A percentile compares a stretch with the other conserved stretches of the same genome.
phyloP scores from a whole-genome alignment of 2,329 filamentous ascomycete species.

The Xylariaceae sp. region DNA sequence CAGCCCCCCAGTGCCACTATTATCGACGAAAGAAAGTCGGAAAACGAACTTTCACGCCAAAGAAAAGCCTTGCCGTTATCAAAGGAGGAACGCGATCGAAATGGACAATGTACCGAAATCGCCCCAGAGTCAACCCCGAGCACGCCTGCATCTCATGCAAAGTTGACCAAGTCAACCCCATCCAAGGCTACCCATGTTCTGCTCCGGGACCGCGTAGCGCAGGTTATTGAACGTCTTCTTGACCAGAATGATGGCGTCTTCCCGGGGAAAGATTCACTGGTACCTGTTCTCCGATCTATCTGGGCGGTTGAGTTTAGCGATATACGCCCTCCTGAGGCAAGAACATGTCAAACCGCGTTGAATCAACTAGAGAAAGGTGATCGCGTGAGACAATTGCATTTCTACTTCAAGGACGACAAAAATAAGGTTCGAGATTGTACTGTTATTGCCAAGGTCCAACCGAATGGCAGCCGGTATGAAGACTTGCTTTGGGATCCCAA shows the following conservation, averaged over 20 bases:
- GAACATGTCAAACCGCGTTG: conserved; percentile 19
- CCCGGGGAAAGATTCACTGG: conserved; percentile 46
- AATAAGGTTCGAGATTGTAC: conserved; percentile 22
- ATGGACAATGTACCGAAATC: too few species aligned
- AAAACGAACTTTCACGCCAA: neutral
- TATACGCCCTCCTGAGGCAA: conserved; percentile 33
- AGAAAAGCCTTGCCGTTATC: neutral
- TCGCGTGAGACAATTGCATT: conserved; percentile 19
- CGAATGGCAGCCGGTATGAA: conserved; percentile 1
- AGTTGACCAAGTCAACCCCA: neutral
- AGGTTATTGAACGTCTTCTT: conserved; percentile 39
- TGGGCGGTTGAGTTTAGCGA: conserved; percentile 39
- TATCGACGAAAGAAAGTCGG: too few species aligned
- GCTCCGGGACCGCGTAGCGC: conserved; percentile 29
- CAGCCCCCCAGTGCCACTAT: too few species aligned
- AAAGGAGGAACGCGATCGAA: too few species aligned
- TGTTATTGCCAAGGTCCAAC: conserved; percentile 16
- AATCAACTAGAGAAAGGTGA: conserved; percentile 25
- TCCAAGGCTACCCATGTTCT: conserved; percentile 9
- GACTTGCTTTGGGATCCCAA: conserved; percentile 37
- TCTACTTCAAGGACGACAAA: conserved; percentile 23
- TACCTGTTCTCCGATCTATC: conserved; percentile 40
- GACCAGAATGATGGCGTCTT: conserved; percentile 42
- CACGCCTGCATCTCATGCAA: conserved; percentile 11
- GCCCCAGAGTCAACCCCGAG: neutral